Evolutionary conservation across 2,329 filamentous ascomycete species (phyloP).

Genomic region (Exophiala spinifera): DNA sequence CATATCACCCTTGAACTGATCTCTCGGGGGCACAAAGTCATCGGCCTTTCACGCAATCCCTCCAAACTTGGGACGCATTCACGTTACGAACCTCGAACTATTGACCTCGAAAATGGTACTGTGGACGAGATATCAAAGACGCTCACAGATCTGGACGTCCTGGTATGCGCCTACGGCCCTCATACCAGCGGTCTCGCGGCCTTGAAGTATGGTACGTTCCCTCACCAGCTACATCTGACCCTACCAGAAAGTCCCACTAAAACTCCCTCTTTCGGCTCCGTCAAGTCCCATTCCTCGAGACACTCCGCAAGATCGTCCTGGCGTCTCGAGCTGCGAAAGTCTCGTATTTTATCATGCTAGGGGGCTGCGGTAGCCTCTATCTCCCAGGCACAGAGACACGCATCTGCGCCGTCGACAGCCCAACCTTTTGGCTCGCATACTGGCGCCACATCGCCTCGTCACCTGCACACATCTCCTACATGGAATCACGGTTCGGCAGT

Average conservation of each 20-base stretch:
- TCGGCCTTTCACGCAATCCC: slow-evolving; percentile 34
- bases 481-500: slow-evolving; percentile 1
- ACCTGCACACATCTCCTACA: slow-evolving; percentile 2
- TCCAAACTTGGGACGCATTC: neutral
- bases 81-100: neutral
- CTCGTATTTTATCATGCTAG: slow-evolving; percentile 6
- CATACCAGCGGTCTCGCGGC: slow-evolving; percentile 1
- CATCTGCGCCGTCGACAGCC: neutral
- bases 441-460: neutral
- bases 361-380: slow-evolving; percentile 6
- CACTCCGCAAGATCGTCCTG: slow-evolving; percentile 2
- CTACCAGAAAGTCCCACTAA: neutral
- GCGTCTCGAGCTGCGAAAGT: neutral
- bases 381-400: neutral
- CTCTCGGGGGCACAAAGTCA: slow-evolving; percentile 33
- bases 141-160: neutral
- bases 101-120: neutral
- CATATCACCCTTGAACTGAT: slow-evolving; percentile 30
- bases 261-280: neutral
- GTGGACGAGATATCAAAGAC: neutral
- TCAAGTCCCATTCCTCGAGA: slow-evolving; percentile 4
- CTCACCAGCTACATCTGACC: neutral
- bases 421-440: slow-evolving; percentile 1
- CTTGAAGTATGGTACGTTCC: slow-evolving; percentile 7
- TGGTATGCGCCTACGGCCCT: slow-evolving; percentile 1